These are phyloP conservation scores for Epichloe glyceriae DNA, from an alignment of 2,329 filamentous ascomycete species.

Conservation along the genomic window DNA sequence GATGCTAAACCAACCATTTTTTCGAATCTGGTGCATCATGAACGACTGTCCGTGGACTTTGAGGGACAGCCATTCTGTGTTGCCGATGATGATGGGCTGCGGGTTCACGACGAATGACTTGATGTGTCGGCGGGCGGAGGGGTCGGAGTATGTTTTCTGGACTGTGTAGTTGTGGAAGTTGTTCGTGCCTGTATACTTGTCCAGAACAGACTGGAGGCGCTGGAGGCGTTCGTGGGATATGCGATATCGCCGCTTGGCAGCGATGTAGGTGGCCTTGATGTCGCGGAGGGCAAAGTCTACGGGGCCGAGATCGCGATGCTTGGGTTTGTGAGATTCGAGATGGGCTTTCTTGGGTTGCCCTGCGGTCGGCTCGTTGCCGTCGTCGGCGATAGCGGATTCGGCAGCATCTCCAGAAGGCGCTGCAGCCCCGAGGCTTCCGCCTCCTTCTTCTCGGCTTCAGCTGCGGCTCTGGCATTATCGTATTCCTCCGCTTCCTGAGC, in stretches of 20 bases:
- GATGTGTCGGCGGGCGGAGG: conserved; percentile 80
- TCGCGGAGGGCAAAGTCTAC: conserved; percentile 55
- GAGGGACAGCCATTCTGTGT: conserved; percentile 89
- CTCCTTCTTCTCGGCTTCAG: conserved; percentile 8
- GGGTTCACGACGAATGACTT: conserved; percentile 75
- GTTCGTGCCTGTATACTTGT: conserved; percentile 66
- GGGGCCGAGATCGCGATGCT: conserved; percentile 31
- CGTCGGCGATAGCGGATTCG: neutral
- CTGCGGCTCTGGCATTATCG: conserved; percentile 6
- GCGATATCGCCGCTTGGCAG: conserved; percentile 75
- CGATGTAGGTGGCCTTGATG: conserved; percentile 69
- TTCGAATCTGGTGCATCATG: conserved; percentile 99
- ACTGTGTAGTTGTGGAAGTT: conserved; percentile 99
- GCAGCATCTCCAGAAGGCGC: conserved; percentile 10
- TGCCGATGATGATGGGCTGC: conserved; percentile 68
- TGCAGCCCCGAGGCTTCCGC: conserved; percentile 11
- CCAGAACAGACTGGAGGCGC: conserved; percentile 62
- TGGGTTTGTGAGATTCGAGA: conserved; percentile 22
- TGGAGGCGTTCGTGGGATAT: conserved; percentile 58
- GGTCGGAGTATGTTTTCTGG: conserved; percentile 68
- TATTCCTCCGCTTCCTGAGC: conserved; percentile 17
- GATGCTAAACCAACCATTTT: conserved; percentile 96
- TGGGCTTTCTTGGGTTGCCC: conserved; percentile 12
- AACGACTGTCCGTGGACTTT: conserved; percentile 97
- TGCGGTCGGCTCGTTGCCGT: conserved; percentile 3